phyloP scores from a whole-genome alignment of 371 early-diverging fungal species.

The Rhizoclosmatium hyalinum region DNA sequence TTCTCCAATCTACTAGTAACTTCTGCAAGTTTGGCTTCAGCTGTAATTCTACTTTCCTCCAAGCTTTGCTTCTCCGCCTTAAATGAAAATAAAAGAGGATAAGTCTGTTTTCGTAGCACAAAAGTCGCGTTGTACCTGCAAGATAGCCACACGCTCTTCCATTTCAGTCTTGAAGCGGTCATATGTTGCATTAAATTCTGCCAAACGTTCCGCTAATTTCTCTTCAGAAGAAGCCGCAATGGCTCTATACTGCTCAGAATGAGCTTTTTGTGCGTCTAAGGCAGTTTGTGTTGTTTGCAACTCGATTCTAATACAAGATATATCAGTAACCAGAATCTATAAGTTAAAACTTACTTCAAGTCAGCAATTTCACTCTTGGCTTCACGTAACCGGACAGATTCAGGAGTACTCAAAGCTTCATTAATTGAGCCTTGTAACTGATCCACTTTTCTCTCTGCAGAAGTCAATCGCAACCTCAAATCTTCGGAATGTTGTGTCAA shows the following conservation, averaged over 20 bases:
- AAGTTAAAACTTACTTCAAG: neutral
- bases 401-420: conserved; percentile 12
- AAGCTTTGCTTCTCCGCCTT: neutral
- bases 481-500: conserved; percentile 36
- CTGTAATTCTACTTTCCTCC: neutral
- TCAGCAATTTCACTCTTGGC: conserved; percentile 28
- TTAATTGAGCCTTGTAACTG: conserved; percentile 32
- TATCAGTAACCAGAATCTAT: neutral
- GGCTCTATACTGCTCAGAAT: conserved; percentile 44
- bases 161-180: conserved; percentile 48
- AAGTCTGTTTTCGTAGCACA: no score
- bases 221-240: conserved; percentile 47
- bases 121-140: conserved; percentile 28
- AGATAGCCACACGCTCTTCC: conserved; percentile 39
- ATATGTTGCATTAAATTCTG: conserved; percentile 47
- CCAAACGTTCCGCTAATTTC: conserved; percentile 35
- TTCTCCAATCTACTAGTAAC: neutral
- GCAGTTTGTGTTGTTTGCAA: conserved; percentile 39
- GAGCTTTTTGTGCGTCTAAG: conserved; percentile 36
- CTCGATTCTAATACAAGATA: conserved; percentile 26
- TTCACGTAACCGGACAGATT: conserved; percentile 28
- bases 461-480: conserved; percentile 31
- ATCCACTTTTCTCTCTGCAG: conserved; percentile 36
- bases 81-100: conserved; percentile 5
- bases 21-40: neutral